Percentiles rank a stretch among this genome's conserved stretches.
phyloP scores from a whole-genome alignment of 2,329 filamentous ascomycete species.

The Pseudofabraea citricarpa region DNA sequence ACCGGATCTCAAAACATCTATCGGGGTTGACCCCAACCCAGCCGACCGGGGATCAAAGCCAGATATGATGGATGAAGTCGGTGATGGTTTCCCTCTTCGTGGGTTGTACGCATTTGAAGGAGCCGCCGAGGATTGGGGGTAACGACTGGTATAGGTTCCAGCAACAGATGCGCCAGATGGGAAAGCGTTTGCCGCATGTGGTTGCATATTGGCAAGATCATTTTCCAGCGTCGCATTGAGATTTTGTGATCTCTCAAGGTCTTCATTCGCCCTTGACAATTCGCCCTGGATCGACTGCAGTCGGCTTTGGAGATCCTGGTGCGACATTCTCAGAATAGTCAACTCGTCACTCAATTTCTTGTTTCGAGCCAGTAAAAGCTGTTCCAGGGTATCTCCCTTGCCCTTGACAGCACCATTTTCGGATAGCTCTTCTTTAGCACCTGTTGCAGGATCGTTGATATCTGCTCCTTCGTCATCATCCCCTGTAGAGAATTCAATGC shows the following conservation, averaged over 20 bases:
- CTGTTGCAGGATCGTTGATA: constrained; percentile 27
- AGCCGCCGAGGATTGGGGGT: constrained; percentile 60
- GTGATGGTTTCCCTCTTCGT: constrained; percentile 71
- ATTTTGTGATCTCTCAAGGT: constrained; percentile 78
- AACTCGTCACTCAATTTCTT: constrained; percentile 95
- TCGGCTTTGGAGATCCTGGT: constrained; percentile 81
- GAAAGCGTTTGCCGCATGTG: constrained; percentile 77
- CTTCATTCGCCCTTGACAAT: constrained; percentile 74
- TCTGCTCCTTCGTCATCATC: constrained; percentile 70
- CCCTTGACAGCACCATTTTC: constrained; percentile 50
- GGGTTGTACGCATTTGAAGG: constrained; percentile 36
- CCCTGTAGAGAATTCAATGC: constrained; percentile 92
- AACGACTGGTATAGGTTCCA: constrained; percentile 80
- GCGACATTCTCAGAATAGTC: constrained; percentile 86
- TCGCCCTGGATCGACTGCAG: constrained; percentile 80
- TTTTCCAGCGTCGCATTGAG: constrained; percentile 88
- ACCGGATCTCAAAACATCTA: constrained; percentile 52
- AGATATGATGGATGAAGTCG: constrained; percentile 96
- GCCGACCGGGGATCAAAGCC: constrained; percentile 73
- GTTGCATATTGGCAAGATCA: constrained; percentile 82
- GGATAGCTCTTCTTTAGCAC: constrained; percentile 14
- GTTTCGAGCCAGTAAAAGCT: constrained; percentile 85
- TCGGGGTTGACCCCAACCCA: constrained; percentile 38
- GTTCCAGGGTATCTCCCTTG: constrained; percentile 80
- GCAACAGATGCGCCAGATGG: constrained; percentile 89